Conservation (phyloP, 257 asterid genomes). For the Solanum ossicruentum region DNA sequence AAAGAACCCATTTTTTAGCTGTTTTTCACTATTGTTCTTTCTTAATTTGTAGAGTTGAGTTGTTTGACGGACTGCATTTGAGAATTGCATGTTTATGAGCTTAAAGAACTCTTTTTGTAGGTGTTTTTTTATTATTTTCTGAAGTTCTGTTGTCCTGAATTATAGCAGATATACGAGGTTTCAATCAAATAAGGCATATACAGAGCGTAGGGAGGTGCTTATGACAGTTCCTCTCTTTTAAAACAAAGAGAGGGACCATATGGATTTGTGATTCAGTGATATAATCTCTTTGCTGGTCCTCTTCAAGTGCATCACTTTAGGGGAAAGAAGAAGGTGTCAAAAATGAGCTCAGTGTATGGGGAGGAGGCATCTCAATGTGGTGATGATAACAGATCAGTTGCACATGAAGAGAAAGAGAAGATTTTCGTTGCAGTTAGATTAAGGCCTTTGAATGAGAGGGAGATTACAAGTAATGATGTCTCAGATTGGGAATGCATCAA, state of each 20-base stretch:
- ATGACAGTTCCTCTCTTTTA: constrained; percentile 42
- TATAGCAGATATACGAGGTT: constrained; percentile 14
- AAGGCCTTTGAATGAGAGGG: constrained; percentile 76
- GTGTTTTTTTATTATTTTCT: background rate
- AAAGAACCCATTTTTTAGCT: background rate
- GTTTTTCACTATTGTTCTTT: too few relatives aligned
- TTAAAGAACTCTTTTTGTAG: background rate
- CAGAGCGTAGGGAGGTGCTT: background rate
- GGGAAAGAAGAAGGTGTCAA: background rate
- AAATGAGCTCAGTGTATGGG: constrained; percentile 41
- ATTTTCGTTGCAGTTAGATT: constrained; percentile 71
- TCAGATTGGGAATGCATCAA: constrained; percentile 85
- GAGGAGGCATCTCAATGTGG: constrained; percentile 31
- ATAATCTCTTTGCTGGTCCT: constrained; percentile 11
- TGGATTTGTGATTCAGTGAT: constrained; percentile 2
- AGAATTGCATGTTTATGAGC: background rate
- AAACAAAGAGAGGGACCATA: constrained; percentile 33
- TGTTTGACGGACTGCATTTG: background rate
- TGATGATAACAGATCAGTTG: constrained; percentile 27
- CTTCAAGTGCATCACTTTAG: constrained; percentile 33
- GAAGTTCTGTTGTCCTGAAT: background rate
- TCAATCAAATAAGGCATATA: background rate
- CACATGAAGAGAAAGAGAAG: constrained; percentile 84
- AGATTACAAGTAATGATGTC: constrained; percentile 35
- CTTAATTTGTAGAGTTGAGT: background rate